A percentile compares a stretch with the other conserved stretches of the same genome.
Evolutionary conservation across 805 yeast genomes (phyloP).

Genomic region (Yamadazyma akitaensis): DNA sequence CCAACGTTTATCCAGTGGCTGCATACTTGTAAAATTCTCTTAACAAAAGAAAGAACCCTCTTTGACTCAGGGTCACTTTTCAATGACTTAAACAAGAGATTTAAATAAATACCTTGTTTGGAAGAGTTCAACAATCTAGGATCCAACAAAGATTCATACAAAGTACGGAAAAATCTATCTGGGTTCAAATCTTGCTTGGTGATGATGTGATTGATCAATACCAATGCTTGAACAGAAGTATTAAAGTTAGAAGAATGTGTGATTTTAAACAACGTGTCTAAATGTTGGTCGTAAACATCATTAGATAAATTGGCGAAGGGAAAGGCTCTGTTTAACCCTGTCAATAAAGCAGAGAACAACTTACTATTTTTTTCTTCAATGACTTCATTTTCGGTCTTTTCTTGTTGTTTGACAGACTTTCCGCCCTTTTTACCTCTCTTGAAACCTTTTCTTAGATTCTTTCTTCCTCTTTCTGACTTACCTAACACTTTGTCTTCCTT

Average conservation of each 20-base stretch:
- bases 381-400: constrained; percentile 61
- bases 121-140: constrained; percentile 81
- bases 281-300: constrained; percentile 67
- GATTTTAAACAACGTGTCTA: constrained; percentile 81
- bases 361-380: constrained; percentile 78
- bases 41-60: constrained; percentile 84
- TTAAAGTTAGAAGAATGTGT: constrained; percentile 93
- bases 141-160: constrained; percentile 87
- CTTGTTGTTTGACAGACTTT: constrained; percentile 59
- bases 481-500: constrained; percentile 39
- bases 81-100: constrained; percentile 78
- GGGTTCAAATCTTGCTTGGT: constrained; percentile 51
- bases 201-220: constrained; percentile 78
- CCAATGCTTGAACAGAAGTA: constrained; percentile 89
- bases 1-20: constrained; percentile 86
- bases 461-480: constrained; percentile 56
- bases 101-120: constrained; percentile 88
- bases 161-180: constrained; percentile 78
- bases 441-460: constrained; percentile 59
- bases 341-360: constrained; percentile 82
- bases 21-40: constrained; percentile 83
- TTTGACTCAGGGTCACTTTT: constrained; percentile 57
- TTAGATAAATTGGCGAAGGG: constrained; percentile 81
- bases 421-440: constrained; percentile 90
- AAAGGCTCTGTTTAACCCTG: constrained; percentile 95